Evolutionary conservation across 495 filamentous ascomycete genomes (phyloP), one percentile per base, ranked within the genome.

Genomic region (Chaetomium fimeti): DNA sequence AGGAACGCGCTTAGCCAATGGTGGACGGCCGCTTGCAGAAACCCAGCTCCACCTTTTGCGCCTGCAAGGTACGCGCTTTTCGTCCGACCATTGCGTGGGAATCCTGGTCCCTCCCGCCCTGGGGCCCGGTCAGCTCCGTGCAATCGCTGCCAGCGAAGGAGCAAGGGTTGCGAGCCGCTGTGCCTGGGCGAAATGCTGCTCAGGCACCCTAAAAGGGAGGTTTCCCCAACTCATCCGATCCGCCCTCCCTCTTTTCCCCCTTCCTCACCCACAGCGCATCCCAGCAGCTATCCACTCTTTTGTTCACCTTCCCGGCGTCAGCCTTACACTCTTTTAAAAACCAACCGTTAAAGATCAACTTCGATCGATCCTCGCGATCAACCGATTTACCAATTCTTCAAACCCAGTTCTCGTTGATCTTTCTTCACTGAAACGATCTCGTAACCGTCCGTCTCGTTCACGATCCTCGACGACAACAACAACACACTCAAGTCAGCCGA

Each of bases 231-330:
- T 65, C 65, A 52, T 22, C 43, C 62, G n/a, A 32, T 57, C 62
- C 62, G 64, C 52, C 29, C 62, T 68, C 57, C 62, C 63, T 63
- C 55, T 58, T 64, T 51, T 68, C 49, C 48, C 66, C 60, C 61
- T 61, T 60, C 51, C 32, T 59, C 62, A 59, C 64, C 20, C 58
- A 42, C 61, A 63, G 66, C 66, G 56, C 65, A 63, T 64, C 66
- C 66, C 66, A 70, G 63, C 66, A 55, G 56, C 67, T 64, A 66
- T 62, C 71, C 72, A 74, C 70, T 75, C 73, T 57, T 74, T 75
- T 71, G 62, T 62, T 65, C 53, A 49, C 66, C 64, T 67, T 36
- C 64, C 47, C 66, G 70, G 72, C 72, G 60, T 68, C 72, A 71
- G 73, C 70, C 70, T 72, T 54, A 72, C 72, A 59, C 69, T 75